Evolutionary conservation across 768 basidiomycete species (phyloP).

Genomic region (Boletus fagicola): DNA sequence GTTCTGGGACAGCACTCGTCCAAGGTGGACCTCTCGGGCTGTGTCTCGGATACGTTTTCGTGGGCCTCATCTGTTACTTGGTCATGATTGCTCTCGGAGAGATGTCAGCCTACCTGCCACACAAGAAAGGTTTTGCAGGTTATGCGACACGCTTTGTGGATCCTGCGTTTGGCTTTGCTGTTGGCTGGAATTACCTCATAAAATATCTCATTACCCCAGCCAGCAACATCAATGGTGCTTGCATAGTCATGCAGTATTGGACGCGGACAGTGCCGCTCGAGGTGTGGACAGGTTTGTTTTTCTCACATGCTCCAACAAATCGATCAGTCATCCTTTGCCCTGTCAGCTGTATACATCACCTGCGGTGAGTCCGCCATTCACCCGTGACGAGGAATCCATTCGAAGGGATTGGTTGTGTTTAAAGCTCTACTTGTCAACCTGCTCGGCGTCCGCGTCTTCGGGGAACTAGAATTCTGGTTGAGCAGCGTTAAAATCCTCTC

Average conservation of each 20-base stretch:
- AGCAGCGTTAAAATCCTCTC: slow-evolving; percentile 63
- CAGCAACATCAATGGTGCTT: slow-evolving; percentile 63
- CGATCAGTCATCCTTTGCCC: background rate
- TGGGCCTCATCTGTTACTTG: slow-evolving; percentile 59
- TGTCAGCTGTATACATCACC: background rate
- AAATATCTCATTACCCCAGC: slow-evolving; percentile 68
- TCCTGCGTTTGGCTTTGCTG: slow-evolving; percentile 64
- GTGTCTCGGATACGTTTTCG: slow-evolving; percentile 42
- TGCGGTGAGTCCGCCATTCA: background rate
- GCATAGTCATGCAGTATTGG: slow-evolving; percentile 5
- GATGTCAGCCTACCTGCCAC: slow-evolving; percentile 45
- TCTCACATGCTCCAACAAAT: background rate
- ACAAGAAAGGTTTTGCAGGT: slow-evolving; percentile 60
- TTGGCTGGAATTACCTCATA: slow-evolving; percentile 49
- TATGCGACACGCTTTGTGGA: slow-evolving; percentile 70
- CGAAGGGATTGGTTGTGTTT: background rate
- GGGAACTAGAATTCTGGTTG: slow-evolving; percentile 74
- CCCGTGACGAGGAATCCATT: background rate
- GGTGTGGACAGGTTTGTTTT: slow-evolving; percentile 8
- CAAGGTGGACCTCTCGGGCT: slow-evolving; percentile 59
- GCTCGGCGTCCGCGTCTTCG: slow-evolving; percentile 65
- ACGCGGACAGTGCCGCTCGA: slow-evolving; percentile 2
- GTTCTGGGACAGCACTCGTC: slow-evolving; percentile 58
- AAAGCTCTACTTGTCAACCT: slow-evolving; percentile 41
- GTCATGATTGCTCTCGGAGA: slow-evolving; percentile 54